phyloP scores from a whole-genome alignment of 371 early-diverging fungal species.

The Lichtheimia hyalospora region DNA sequence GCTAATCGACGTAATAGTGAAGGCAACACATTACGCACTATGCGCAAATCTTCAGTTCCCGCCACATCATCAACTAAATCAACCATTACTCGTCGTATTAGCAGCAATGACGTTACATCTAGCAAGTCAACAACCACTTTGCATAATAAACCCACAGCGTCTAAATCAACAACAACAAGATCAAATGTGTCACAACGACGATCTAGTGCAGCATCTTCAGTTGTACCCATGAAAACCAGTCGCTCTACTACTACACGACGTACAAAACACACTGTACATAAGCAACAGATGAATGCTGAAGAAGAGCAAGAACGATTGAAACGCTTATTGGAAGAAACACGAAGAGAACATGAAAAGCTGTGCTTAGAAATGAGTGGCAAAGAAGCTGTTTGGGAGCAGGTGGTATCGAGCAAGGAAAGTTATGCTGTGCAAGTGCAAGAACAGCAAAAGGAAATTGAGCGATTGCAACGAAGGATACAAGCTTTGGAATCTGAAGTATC shows the following conservation, averaged over 20 bases:
- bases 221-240: background rate
- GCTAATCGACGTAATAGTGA: background rate
- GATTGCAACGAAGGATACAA: conserved; percentile 16
- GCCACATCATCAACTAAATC: too few species aligned
- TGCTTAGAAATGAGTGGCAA: conserved; percentile 28
- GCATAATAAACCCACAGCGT: too few species aligned
- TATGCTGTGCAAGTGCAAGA: conserved; percentile 40
- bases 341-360: conserved; percentile 24
- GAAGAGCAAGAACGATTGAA: conserved; percentile 18
- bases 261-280: conserved; percentile 7
- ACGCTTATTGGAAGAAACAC: conserved; percentile 20
- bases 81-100: too few species aligned
- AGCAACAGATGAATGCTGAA: background rate
- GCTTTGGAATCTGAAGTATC: conserved; percentile 6
- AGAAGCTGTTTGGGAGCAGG: conserved; percentile 38
- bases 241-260: conserved; percentile 11
- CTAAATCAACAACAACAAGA: too few species aligned
- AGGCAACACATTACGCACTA: too few species aligned
- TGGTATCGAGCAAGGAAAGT: conserved; percentile 41
- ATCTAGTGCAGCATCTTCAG: too few species aligned
- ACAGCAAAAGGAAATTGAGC: conserved; percentile 22
- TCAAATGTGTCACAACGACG: too few species aligned
- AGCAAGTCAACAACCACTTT: too few species aligned
- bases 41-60: too few species aligned
- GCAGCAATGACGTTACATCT: too few species aligned